These are phyloP conservation scores for Pleodorina starrii DNA, from an alignment of 139 green algal species.

Conservation along the genomic window DNA sequence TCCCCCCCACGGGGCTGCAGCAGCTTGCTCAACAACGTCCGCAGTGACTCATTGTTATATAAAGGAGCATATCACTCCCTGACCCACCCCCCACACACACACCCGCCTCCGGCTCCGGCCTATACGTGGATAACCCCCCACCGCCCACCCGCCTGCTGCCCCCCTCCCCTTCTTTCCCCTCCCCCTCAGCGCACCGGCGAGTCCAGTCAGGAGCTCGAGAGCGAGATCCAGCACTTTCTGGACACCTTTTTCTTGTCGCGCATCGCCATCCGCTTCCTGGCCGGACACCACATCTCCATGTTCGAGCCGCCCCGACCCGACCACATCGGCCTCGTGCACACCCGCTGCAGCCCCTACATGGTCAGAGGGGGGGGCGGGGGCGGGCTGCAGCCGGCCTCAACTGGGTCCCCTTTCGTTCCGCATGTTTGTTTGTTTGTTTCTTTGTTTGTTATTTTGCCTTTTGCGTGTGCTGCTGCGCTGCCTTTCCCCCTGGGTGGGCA, in stretches of 20 bases:
- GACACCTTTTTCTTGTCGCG: conserved; percentile 97
- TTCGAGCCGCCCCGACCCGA: conserved; percentile 80
- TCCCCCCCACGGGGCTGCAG: too few species aligned
- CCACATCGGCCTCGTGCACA: conserved; percentile 93
- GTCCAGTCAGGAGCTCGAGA: conserved; percentile 27
- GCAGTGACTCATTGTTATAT: too few species aligned
- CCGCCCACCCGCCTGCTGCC: background rate
- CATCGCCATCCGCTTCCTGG: conserved; percentile 98
- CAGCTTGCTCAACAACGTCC: too few species aligned
- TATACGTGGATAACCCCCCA: background rate
- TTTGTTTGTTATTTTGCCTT: too few species aligned
- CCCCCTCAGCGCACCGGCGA: conserved; percentile 10
- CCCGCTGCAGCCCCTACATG: conserved; percentile 77
- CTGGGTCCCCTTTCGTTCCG: too few species aligned
- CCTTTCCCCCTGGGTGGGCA: too few species aligned
- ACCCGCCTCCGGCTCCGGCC: background rate
- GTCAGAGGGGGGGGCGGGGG: background rate
- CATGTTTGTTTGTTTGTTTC: too few species aligned
- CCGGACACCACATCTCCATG: conserved; percentile 93
- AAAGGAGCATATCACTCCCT: too few species aligned
- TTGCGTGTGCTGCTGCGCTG: too few species aligned
- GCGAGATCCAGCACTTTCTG: conserved; percentile 92
- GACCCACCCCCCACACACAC: too few species aligned
- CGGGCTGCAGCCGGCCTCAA: too few species aligned
- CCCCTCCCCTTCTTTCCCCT: background rate